Evolutionary conservation across 2,329 filamentous ascomycete species (phyloP), one percentile per base, ranked within the genome.

Genomic region (Onygena corvina): DNA sequence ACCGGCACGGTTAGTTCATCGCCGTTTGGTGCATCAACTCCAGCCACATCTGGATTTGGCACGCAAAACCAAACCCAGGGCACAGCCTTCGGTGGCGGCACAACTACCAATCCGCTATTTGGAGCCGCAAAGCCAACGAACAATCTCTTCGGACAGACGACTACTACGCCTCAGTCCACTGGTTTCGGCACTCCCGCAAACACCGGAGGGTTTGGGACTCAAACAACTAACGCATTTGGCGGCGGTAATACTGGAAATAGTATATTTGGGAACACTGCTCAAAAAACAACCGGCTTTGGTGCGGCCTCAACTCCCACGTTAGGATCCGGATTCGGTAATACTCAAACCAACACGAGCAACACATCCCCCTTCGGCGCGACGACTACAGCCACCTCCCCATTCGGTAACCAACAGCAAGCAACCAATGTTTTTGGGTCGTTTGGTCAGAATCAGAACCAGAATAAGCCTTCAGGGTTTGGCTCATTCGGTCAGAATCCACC

Each of bases 391-490:
- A 64, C 63, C 4, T 61, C 63, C 11, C 57, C 69, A 2, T 77
- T 77, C 54, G 74, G 74, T 55, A 40, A 50, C 16, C 57, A 62
- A 50, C 60, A 61, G 48, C 59, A 59, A 47, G 52, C 51, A 47
- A 62, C 57, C n/a, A 59, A 63, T 49, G 66, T 60, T 25, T 72
- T 75, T 57, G 70, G 70, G 30, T 59, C 62, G 2, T 71, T 71
- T 50, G 69, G 69, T 16, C 61, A 64, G 47, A 64, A 62, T 29
- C 64, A 67, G 44, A 62, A 61, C 30, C 71, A 72, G 52, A 64
- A 58, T 30, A 64, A 64, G 42, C 58, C 59, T 4, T 38, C 35
- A 2, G 52, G 66, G 21, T 67, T 67, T 49, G 61, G 65, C 8
- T 51, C 49, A 33, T 57, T 57, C 47, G 60, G 64, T 46, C 70